These are phyloP conservation scores for Solanum hybrid DNA, from an alignment of 305 asterid species.

Conservation along the genomic window DNA sequence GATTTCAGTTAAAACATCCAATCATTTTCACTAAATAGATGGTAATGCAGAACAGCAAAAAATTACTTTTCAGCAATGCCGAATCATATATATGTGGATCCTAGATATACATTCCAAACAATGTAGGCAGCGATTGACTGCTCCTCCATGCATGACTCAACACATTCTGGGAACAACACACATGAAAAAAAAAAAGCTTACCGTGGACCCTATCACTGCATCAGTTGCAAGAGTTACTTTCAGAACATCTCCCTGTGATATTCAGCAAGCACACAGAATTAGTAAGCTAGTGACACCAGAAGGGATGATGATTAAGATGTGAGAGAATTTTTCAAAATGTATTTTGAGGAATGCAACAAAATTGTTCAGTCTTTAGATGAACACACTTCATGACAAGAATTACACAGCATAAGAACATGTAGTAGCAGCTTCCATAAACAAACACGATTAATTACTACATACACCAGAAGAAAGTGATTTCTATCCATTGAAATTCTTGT, in stretches of 20 bases:
- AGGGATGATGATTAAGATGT: not conserved
- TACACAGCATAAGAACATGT: not conserved
- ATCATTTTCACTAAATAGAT: not conserved
- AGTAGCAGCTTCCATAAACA: not conserved
- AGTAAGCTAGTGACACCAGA: not conserved
- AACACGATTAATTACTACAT: not conserved
- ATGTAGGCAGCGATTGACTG: not conserved
- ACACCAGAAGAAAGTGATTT: not conserved
- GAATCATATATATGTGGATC: not conserved
- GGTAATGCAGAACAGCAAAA: not conserved
- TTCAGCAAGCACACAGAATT: not conserved
- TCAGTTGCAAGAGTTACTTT: constrained; percentile 94
- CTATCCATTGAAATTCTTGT: not conserved
- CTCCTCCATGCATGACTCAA: not conserved
- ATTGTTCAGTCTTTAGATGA: not conserved
- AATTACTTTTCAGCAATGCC: not conserved
- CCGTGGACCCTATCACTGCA: constrained; percentile 79
- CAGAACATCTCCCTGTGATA: constrained; percentile 62
- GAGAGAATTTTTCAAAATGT: not conserved
- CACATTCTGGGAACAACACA: not conserved
- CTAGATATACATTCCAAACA: not conserved
- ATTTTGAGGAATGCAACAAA: not conserved
- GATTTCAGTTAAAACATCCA: not conserved
- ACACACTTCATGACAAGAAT: not conserved
- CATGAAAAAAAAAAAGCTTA: constrained; percentile 20